Base-by-base conservation (phyloP, 148 eudicot species). In the Mesembryanthemum crystallinum region DNA sequence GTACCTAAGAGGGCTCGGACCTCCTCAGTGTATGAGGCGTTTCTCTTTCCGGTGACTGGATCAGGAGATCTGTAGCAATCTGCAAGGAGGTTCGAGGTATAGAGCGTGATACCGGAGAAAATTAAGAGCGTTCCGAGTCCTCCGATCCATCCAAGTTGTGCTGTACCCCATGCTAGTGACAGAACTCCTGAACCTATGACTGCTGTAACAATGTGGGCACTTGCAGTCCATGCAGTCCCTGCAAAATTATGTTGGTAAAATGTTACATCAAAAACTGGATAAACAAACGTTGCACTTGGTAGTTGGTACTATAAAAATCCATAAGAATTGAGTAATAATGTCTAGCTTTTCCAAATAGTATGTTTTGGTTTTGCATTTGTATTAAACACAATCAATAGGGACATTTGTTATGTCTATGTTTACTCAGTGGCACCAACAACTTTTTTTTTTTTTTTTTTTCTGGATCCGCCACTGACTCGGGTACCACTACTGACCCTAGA, bases 101-200 rank as follows among this genome's bases (percentile, higher is more conserved):
- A 88, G 17, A 84, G 60, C 1, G 96, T 89, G 59, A 91, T 83
- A 9, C 66, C 68, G 6, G 96, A 77, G 33, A 91, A 91, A 0
- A 75, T 67, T 3, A 87, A 33, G 7, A 91, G 78, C 14, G 88
- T 83, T 4, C 78, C 76, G 3, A 79, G 73, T 8, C 96, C 96
- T 12, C 79, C 90, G 1, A 87, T 28, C 96, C 96, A 91, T 55
- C 96, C 96, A 28, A 91, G 86, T 60, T 91, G 96, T 12, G 93
- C 93, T 45, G 84, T 79, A 1, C 83, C 88, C 96, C 96, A 91
- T 7, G 93, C 93, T 25, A 91, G 76, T 39, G 93, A 86, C 24
- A 91, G 82, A 8, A 91, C 91, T 29, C 96, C 96, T 0, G 96
- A 89, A 0, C 93, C 96, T 52, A 91, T 91, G 1, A 89, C 80